Evolutionary conservation across 2,329 filamentous ascomycete genomes (phyloP).

Genomic region (Nemania bipapillata): DNA sequence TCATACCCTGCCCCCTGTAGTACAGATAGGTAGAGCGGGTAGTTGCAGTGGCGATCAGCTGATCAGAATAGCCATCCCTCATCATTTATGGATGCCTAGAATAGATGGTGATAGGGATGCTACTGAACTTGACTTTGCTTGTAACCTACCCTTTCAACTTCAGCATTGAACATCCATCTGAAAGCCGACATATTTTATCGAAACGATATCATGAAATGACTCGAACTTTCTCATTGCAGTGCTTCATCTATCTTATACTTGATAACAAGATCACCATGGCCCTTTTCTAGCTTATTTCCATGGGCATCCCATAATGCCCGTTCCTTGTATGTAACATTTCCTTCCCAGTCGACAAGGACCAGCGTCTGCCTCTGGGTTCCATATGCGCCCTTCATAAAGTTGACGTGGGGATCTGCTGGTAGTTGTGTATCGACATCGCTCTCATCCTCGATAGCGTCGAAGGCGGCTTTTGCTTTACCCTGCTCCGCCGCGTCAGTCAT

Average conservation of each 20-base stretch:
- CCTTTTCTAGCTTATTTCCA: constrained; percentile 65
- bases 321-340: constrained; percentile 69
- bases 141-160: not conserved
- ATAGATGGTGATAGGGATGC: too few relatives aligned
- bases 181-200: not conserved
- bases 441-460: constrained; percentile 53
- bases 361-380: constrained; percentile 74
- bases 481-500: constrained; percentile 58
- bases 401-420: constrained; percentile 54
- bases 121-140: not conserved
- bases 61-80: too few relatives aligned
- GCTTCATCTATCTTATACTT: constrained; percentile 64
- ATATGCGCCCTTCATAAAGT: constrained; percentile 69
- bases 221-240: constrained; percentile 15
- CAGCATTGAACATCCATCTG: not conserved
- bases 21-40: too few relatives aligned
- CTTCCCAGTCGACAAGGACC: constrained; percentile 70
- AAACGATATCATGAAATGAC: not conserved
- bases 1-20: too few relatives aligned
- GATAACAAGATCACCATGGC: constrained; percentile 66
- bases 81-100: too few relatives aligned
- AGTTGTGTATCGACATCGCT: constrained; percentile 52
- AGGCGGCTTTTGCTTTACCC: constrained; percentile 55
- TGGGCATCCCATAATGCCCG: constrained; percentile 69
- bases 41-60: too few relatives aligned